Evolutionary conservation across 2,329 filamentous ascomycete genomes (phyloP), one percentile per base, ranked within the genome.

Genomic region (Beauveria scarabaeidicola): DNA sequence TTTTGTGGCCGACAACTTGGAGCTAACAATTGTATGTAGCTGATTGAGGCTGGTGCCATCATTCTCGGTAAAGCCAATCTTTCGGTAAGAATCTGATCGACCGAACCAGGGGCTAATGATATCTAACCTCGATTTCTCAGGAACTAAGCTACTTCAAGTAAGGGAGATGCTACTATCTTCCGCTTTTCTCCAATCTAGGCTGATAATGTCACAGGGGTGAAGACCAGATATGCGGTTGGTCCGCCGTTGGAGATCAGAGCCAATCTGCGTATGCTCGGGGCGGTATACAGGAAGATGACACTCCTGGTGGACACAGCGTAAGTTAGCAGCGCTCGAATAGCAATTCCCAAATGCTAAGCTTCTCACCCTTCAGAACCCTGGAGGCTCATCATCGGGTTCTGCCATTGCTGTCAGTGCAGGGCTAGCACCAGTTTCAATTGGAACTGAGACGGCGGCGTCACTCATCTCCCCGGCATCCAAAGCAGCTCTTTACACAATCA

Each of bases 401-500:
- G 65, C 68, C 17, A 66, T 69, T 6, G 64, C 62, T 9, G 64
- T 66, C 6, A 64, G 67, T 1, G 67, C 65, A 13, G 67, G 68
- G 0, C 67, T 66, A 51, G 59, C 60, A 19, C 69, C 68, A n/a
- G 41, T 71, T 29, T 62, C 65, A 11, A 65, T 70, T n/a, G 69
- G 63, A 11, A 66, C 65, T 23, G 67, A 71, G 61, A 69, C 69
- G 19, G 63, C 65, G 11, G 67, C 67, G 4, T 70, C 64, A 10
- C 59, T 66, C 43, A 52, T 65, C 23, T 60, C 62, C 6, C 63
- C 63, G 1, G 46, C 62, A 7, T 53, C 59, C 6, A 52, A 65
- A 11, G 61, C 65, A 10, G 66, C 61, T 8, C 58, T 68, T 13
- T 68, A 65, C 58, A 62, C 62, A 29, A 44, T 69, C 25, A 69